phyloP scores from a whole-genome alignment of 768 basidiomycete species.

The Exidia glandulosa region DNA sequence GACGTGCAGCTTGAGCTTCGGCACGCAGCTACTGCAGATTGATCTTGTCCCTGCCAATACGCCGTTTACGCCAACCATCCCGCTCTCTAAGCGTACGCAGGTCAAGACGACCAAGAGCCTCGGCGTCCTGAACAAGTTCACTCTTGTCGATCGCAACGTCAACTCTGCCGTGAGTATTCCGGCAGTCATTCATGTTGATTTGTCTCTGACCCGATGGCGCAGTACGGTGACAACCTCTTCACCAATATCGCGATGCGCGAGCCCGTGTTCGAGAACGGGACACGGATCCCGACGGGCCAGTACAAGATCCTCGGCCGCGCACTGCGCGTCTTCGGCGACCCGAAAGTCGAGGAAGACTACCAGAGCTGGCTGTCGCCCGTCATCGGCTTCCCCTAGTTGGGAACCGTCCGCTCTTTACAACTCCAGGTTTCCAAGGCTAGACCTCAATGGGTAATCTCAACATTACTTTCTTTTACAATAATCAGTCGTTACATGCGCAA shows the following conservation, averaged over 20 bases:
- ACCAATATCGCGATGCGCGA: slow-evolving; percentile 16
- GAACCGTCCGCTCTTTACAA: too few relatives aligned
- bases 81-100: slow-evolving; percentile 13
- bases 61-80: slow-evolving; percentile 30
- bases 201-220: neutral
- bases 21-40: slow-evolving; percentile 52
- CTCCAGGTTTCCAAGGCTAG: too few relatives aligned
- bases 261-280: slow-evolving; percentile 26
- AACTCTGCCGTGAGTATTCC: neutral
- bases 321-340: slow-evolving; percentile 33
- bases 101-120: slow-evolving; percentile 30
- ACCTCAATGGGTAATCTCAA: too few relatives aligned
- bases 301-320: slow-evolving; percentile 33
- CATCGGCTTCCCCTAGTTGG: too few relatives aligned
- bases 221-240: slow-evolving; percentile 18
- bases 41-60: slow-evolving; percentile 53
- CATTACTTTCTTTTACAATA: too few relatives aligned
- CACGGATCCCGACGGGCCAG: slow-evolving; percentile 29
- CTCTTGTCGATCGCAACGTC: slow-evolving; percentile 35
- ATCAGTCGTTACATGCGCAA: too few relatives aligned
- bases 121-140: slow-evolving; percentile 36
- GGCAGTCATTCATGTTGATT: neutral
- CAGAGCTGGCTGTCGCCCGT: slow-evolving; percentile 30
- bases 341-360: slow-evolving; percentile 30
- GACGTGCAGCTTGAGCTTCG: too few relatives aligned